These are phyloP conservation scores for Exophiala bonariae DNA, from an alignment of 2,329 filamentous ascomycete genomes.

Conservation along the genomic window DNA sequence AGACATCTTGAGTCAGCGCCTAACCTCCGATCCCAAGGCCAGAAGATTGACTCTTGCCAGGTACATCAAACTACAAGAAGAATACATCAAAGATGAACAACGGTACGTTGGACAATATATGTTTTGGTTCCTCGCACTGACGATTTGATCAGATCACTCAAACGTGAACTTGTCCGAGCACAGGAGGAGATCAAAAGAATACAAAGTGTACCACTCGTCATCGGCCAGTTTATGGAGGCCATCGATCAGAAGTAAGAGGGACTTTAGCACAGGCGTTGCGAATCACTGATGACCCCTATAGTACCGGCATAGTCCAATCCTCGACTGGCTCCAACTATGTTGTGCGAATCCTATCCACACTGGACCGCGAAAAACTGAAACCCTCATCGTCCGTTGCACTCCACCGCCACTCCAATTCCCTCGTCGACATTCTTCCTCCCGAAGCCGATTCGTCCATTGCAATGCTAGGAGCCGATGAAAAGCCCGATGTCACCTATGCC, in stretches of 20 bases:
- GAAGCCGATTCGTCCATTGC: slow-evolving; percentile 98
- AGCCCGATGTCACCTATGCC: slow-evolving; percentile 96
- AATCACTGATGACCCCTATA: slow-evolving; percentile 40
- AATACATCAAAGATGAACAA: slow-evolving; percentile 99
- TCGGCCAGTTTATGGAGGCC: slow-evolving; percentile 99
- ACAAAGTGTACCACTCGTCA: slow-evolving; percentile 95
- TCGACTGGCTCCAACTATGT: slow-evolving; percentile 99
- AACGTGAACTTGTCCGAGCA: slow-evolving; percentile 92
- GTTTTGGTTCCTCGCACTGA: slow-evolving; percentile 1
- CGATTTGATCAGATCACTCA: slow-evolving; percentile 69
- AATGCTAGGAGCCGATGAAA: slow-evolving; percentile 95
- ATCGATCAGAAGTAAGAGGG: slow-evolving; percentile 90
- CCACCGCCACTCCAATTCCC: slow-evolving; percentile 95
- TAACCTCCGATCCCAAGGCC: background rate
- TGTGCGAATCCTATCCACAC: slow-evolving; percentile 94
- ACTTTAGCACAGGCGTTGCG: background rate
- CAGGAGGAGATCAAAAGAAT: slow-evolving; percentile 99
- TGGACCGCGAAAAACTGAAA: slow-evolving; percentile 97
- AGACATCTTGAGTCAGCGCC: slow-evolving; percentile 80
- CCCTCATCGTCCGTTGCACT: slow-evolving; percentile 96
- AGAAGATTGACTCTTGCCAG: slow-evolving; percentile 46
- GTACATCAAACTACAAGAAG: slow-evolving; percentile 96
- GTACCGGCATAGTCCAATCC: slow-evolving; percentile 97
- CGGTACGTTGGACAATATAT: slow-evolving; percentile 51
- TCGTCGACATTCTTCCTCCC: slow-evolving; percentile 97